Base-by-base conservation (phyloP, 2,329 filamentous ascomycete species). In the Corynespora cassiicola region DNA sequence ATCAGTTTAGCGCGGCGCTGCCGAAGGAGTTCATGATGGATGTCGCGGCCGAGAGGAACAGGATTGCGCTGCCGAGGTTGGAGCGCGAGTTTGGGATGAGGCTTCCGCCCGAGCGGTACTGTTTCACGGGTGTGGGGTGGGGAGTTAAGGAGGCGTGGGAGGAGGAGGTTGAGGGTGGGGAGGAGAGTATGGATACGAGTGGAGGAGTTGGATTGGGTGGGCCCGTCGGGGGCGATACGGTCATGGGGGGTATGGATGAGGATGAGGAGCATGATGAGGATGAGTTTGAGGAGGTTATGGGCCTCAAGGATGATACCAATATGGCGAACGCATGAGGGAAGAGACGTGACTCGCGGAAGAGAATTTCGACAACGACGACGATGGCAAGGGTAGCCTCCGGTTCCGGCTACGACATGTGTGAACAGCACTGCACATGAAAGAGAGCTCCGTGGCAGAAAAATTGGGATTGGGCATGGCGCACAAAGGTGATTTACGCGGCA, bases 11-110 rank as follows among this genome's bases (percentile, higher is more conserved):
- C 73, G 79, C 46, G 70, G 79, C 46, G 75, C 77, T 58, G 73
- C 79, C 81, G 1, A 91, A 91, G 62, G 88, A 92, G 51, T 90
- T 87, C 66, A 76, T 91, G 73, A 72, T 85, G 39, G 86, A 90
- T 63, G 73, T 90, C n/a, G 88, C 65, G 31, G 46, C 38, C 3
- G 65, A 67, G 25, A 69, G 75, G 50, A 58, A 91, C 79, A 36
- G 44, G 15, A 64, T 51, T 40, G 63, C 61, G 38, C 17, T 67
- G 42, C 65, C 65, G 26, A 39, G 63, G 2, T 75, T 81, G n/a
- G 75, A 79, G 47, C 69, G 78, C 29, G 74, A 77, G 31, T 81
- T 74, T 54, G 82, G 81, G 3, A 70, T 85, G 42, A 69, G 80
- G 40, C 58, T 85, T 56, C 82, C 82, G 45, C 78, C 79, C 10